Conservation (phyloP, 2,329 filamentous ascomycete species). For the Pseudocercospora eumusae region DNA sequence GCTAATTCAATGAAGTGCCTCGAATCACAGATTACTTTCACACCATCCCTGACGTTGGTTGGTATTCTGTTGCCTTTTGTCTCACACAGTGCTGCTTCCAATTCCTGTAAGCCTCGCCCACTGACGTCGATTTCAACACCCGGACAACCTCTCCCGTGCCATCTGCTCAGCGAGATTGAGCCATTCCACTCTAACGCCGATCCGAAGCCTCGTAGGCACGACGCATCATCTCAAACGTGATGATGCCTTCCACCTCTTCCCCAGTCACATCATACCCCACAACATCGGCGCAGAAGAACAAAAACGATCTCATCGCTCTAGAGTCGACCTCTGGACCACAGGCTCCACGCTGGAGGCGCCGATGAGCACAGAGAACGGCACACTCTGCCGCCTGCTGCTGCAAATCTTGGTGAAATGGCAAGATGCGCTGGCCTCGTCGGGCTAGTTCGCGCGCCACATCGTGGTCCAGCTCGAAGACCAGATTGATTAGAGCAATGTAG, state of each 20-base stretch:
- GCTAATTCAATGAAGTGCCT: background rate
- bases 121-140: no score
- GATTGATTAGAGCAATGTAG: background rate
- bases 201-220: background rate
- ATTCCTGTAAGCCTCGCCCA: background rate
- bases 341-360: background rate
- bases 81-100: background rate
- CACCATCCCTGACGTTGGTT: background rate
- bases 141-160: no score
- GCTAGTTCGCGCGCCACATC: no score
- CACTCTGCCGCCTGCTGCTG: no score
- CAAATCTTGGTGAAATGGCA: no score
- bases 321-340: background rate
- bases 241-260: background rate
- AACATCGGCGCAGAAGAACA: background rate
- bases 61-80: background rate
- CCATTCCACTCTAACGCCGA: background rate
- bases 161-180: background rate
- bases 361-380: background rate
- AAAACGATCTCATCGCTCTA: background rate
- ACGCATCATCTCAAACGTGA: background rate
- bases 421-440: no score
- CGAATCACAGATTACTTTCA: background rate
- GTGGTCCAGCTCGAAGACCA: background rate
- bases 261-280: background rate